Evolutionary conservation across 805 yeast genomes (phyloP), one percentile per base, ranked within the genome.

Genomic region (Lachancea sp.): DNA sequence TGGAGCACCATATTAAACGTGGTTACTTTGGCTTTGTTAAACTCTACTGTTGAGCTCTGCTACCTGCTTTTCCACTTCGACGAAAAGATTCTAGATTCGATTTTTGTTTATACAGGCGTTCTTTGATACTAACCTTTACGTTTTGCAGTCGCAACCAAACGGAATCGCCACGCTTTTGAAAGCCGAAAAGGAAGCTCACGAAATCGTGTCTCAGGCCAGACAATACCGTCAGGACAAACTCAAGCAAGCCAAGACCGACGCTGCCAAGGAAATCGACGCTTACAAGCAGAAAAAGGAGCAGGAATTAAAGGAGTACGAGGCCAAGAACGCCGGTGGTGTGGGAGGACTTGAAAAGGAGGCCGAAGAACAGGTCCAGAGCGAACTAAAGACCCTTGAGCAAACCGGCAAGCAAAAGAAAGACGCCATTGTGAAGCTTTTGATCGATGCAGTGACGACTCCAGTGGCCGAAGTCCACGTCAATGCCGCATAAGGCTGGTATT

Each of bases 101-200:
- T n/a, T n/a, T n/a, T n/a, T n/a, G n/a, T n/a, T n/a, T n/a, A n/a
- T n/a, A n/a, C 25, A 22, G 25, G 4, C 8, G 25, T 22, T 22
- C 8, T 22, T 29, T 12, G 11, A 20, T 36, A 36, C 39, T 36
- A 36, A 36, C 31, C 7, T 13, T 36, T 11, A 11, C 18, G 25
- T 6, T n/a, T 22, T 22, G 18, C 44, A 49, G 61, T 58, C 64
- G 19, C 63, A 58, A 50, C 55, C 57, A 45, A 62, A 63, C 61
- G 68, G 68, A 57, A 59, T 64, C 49, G 66, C 66, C 33, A 60
- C 67, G 31, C 49, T 65, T 42, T 51, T 65, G 43, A 62, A 85
- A 75, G 95, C 98, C 51, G 99, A 93, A 72, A 88, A 85, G 70
- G 91, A 87, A 59, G 98, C 99, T n/a, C 97, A 95, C 57, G 90